These are phyloP conservation scores for Domatiomyces catenatus DNA, from an alignment of 2,329 filamentous ascomycete species.

Conservation along the genomic window DNA sequence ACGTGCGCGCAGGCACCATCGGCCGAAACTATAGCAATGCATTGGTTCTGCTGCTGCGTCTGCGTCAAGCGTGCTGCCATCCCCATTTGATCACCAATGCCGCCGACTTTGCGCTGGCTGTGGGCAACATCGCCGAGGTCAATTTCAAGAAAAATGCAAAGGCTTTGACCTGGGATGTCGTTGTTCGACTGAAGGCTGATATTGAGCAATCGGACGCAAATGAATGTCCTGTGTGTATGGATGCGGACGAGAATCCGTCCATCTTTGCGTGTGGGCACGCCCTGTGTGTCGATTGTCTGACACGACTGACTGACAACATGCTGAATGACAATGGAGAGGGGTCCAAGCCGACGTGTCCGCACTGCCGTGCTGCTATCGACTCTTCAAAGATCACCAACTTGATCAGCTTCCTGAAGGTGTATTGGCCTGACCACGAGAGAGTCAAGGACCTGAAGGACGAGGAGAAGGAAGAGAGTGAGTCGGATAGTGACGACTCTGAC, in stretches of 20 bases:
- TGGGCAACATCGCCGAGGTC: conserved; percentile 33
- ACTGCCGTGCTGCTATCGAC: conserved; percentile 55
- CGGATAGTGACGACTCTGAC: conserved; percentile 15
- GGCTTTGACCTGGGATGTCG: conserved; percentile 42
- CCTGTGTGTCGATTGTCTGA: conserved; percentile 62
- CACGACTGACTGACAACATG: conserved; percentile 49
- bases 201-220: conserved; percentile 39
- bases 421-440: conserved; percentile 42
- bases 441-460: conserved; percentile 26
- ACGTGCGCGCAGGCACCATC: conserved; percentile 49
- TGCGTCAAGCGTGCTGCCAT: conserved; percentile 71
- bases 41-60: conserved; percentile 59
- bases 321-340: conserved; percentile 43
- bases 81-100: conserved; percentile 44
- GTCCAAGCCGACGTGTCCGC: conserved; percentile 48
- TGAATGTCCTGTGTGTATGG: conserved; percentile 71
- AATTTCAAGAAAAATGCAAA: conserved; percentile 50
- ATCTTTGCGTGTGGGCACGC: conserved; percentile 78
- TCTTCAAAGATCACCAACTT: conserved; percentile 58
- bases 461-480: conserved; percentile 23
- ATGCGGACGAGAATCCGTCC: conserved; percentile 55
- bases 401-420: conserved; percentile 55
- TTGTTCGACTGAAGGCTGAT: conserved; percentile 45
- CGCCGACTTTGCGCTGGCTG: conserved; percentile 44
- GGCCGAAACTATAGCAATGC: conserved; percentile 64